A percentile compares a stretch with the other conserved stretches of the same genome.
Conservation (phyloP, 2,329 filamentous ascomycete genomes). For the Ophiostoma ips region DNA sequence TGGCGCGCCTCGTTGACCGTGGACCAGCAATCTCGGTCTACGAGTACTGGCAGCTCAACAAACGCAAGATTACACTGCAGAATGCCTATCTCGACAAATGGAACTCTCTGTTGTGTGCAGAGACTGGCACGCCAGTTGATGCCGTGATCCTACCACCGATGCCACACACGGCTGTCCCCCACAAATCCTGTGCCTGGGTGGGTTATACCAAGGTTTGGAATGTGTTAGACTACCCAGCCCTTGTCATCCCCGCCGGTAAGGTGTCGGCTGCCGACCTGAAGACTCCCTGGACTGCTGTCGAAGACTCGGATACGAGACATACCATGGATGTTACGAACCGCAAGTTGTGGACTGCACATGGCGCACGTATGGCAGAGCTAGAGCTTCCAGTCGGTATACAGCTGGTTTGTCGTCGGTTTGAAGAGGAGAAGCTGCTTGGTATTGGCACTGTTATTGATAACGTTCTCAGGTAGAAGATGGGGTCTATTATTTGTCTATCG, state of each 20-base stretch:
- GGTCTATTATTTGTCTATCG: no score
- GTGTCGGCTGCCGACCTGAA: constrained; percentile 20
- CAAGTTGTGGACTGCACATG: constrained; percentile 28
- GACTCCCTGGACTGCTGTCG: constrained; percentile 24
- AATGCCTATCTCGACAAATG: constrained; percentile 46
- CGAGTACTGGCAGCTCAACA: constrained; percentile 55
- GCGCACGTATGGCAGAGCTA: constrained; percentile 22
- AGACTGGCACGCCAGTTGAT: constrained; percentile 35
- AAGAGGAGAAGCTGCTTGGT: constrained; percentile 42
- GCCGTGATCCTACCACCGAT: constrained; percentile 43
- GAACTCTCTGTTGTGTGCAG: constrained; percentile 29
- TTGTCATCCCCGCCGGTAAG: constrained; percentile 39
- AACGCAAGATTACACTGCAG: constrained; percentile 36
- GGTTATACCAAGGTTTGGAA: constrained; percentile 52
- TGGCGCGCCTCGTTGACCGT: constrained; percentile 40
- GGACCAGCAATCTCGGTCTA: constrained; percentile 44
- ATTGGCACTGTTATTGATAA: constrained; percentile 23
- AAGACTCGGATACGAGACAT: constrained; percentile 32
- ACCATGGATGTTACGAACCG: constrained; percentile 23
- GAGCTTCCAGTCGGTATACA: constrained; percentile 38
- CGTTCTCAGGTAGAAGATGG: not conserved
- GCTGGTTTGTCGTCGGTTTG: constrained; percentile 34
- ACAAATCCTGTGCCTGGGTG: constrained; percentile 27
- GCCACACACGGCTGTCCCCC: constrained; percentile 43
- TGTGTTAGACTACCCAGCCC: constrained; percentile 45